Base-by-base conservation (phyloP, 495 filamentous ascomycete species). In the Terfezia claveryi region DNA sequence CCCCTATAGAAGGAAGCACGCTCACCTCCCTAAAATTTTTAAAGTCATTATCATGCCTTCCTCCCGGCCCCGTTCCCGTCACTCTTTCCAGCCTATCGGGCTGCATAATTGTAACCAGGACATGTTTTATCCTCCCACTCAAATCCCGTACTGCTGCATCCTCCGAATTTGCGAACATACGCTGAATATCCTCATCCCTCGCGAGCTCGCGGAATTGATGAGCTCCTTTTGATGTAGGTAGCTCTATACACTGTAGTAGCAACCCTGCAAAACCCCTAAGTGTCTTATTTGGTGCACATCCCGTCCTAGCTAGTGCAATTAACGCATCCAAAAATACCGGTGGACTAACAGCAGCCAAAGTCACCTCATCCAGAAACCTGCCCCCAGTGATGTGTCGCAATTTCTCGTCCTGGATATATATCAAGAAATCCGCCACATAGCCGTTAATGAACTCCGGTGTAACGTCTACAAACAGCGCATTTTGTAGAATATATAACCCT, bases 1-100 rank as follows among this genome's bases (percentile, higher is more conserved):
- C 85, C 53, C 80, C 78, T 0, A 73, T 59, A 0, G 84, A 89
- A 0, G 83, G 85, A 37, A 78, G 70, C 51, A 87, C 81, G 11
- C 72, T 59, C 38, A 85, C 81, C 36, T 77, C 50, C 0, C 78
- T 72, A 59, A 80, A 79, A 55, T 82, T 73, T 0, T 52, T 67
- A 60, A 72, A 74, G 61, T 89, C 85, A 61, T 92, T 89, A 60
- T 92, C 81, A 60, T 92, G 84, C 0, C 85, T 74, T 0, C 85
- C 83, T 3, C 84, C 84, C 4, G 81, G 76, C 1, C 58, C 64
- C 17, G 27, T 51, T 0, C 61, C 65, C 1, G 46, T 54, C 27
- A 58, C 36, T 11, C 38, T 36, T 3, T 56, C 54, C 4, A 56
- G 50, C 8, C 27, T 27, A 23, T 44, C 51, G 10, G 9, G 8